Conservation (phyloP, 352 stramenopile species). For the Pythium graminicola region DNA sequence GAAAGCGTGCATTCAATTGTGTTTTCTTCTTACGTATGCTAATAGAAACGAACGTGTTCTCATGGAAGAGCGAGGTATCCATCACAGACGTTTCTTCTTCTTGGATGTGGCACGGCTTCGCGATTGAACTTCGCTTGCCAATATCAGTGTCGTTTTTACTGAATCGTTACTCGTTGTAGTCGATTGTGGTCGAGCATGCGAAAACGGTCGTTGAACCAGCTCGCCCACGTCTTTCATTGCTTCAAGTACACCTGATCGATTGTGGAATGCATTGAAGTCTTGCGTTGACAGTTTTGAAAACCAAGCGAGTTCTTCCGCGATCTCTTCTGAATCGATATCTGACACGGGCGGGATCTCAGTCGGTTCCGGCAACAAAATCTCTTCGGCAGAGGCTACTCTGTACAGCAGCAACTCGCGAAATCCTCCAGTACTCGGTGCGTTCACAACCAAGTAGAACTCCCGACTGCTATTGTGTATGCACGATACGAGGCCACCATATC, state of each 20-base stretch:
- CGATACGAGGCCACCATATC: constrained; percentile 17
- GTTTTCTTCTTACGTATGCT: constrained; percentile 15
- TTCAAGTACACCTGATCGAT: constrained; percentile 16
- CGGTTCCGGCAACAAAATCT: constrained; percentile 23
- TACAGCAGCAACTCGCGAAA: constrained; percentile 24
- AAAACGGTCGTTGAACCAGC: not conserved
- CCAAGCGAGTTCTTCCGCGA: not conserved
- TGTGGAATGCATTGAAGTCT: constrained; percentile 31
- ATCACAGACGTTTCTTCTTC: constrained; percentile 20
- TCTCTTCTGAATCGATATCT: not conserved
- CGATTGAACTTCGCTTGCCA: not conserved
- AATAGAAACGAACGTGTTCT: not conserved
- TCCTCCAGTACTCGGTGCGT: not conserved
- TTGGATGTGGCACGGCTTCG: constrained; percentile 8
- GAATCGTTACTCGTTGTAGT: not conserved
- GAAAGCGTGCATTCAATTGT: constrained; percentile 8
- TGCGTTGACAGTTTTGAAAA: constrained; percentile 13
- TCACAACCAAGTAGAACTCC: constrained; percentile 21
- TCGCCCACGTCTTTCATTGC: not conserved
- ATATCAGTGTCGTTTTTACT: not conserved
- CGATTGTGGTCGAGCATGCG: not conserved
- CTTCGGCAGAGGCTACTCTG: constrained; percentile 30
- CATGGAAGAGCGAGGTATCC: not conserved
- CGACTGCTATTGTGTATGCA: constrained; percentile 8
- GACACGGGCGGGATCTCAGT: not conserved